Base-by-base conservation (phyloP, 148 eudicot species). In the Camellia japonica region DNA sequence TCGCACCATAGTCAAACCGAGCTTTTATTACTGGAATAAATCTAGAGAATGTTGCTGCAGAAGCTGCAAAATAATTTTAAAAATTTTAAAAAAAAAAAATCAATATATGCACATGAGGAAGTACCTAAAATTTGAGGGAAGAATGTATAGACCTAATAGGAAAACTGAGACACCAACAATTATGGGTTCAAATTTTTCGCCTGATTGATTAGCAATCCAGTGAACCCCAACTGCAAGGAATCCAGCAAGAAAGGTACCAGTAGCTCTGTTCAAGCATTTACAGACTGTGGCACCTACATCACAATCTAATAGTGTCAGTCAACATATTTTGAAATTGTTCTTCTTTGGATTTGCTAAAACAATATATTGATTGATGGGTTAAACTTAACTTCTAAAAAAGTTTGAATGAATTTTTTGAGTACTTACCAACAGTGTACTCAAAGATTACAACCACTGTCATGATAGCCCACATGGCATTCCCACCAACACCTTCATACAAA, bases 391-490 rank as follows among this genome's bases (percentile, higher is more conserved):
- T 30, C 38, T 30, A 30, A 30, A 30, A 30, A 30, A 30, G 1
- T 30, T 30, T 30, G 38, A 30, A 30, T 30, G 38, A 30, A 30
- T 30, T 52, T 46, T 30, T n/a, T 5, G 38, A 64, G 68, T 46
- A 63, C 81, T 20, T 78, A 82, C 84, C 84, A 42, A 78, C 84
- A 6, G 84, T 82, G 56, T 82, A 78, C 47, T 82, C 84, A 30
- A 82, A 85, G 69, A 85, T 80, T 38, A 85, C 87, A 0, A 85
- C 87, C 12, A 85, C 87, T 8, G 87, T 85, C 77, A 84, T 84
- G 51, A 84, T 74, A 47, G 87, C 87, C 87, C 87, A 84, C 80
- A 84, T 84, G 46, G 87, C 83, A 81, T 70, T 84, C 13, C 83
- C 84, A 9, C 87, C 87, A 60, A 84, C 79, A 72, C 80, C 68